These are phyloP conservation scores for Cyphellophora attinorum DNA, from an alignment of 2,329 filamentous ascomycete genomes.

Conservation along the genomic window DNA sequence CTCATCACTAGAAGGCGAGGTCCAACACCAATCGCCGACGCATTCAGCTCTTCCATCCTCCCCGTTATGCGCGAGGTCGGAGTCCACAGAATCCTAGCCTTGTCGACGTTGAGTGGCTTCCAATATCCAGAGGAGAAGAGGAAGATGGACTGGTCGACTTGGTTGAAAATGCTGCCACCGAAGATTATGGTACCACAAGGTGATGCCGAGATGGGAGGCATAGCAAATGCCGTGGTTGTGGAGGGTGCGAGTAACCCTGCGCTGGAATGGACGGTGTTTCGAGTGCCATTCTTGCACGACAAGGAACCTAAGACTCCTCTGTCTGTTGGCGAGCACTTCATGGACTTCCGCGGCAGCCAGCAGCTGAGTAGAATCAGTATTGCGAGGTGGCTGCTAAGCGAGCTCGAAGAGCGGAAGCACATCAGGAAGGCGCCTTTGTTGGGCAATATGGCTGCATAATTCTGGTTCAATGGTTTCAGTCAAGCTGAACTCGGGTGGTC, in stretches of 20 bases:
- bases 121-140: conserved; percentile 2
- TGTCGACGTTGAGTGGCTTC: conserved; percentile 9
- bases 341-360: conserved; percentile 2
- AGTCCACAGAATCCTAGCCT: conserved; percentile 8
- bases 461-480: too few relatives aligned
- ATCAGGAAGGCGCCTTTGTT: conserved; percentile 6
- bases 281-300: conserved; percentile 8
- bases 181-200: conserved; percentile 8
- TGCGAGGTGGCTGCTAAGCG: conserved; percentile 9
- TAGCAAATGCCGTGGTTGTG: conserved; percentile 6
- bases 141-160: conserved; percentile 8
- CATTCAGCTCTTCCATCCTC: conserved; percentile 6
- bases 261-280: conserved; percentile 11
- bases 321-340: conserved; percentile 4
- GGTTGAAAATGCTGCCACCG: conserved; percentile 7
- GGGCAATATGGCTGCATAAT: conserved; percentile 6
- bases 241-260: conserved; percentile 2
- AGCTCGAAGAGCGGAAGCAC: conserved; percentile 10
- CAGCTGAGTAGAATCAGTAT: conserved; percentile 8
- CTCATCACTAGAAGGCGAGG: conserved; percentile 7
- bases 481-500: too few relatives aligned
- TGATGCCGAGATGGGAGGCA: conserved; percentile 10
- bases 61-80: conserved; percentile 6
- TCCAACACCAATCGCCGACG: conserved; percentile 11
- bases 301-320: conserved; percentile 4